phyloP scores from a whole-genome alignment of 805 yeast species.

The Candida nitratophila region DNA sequence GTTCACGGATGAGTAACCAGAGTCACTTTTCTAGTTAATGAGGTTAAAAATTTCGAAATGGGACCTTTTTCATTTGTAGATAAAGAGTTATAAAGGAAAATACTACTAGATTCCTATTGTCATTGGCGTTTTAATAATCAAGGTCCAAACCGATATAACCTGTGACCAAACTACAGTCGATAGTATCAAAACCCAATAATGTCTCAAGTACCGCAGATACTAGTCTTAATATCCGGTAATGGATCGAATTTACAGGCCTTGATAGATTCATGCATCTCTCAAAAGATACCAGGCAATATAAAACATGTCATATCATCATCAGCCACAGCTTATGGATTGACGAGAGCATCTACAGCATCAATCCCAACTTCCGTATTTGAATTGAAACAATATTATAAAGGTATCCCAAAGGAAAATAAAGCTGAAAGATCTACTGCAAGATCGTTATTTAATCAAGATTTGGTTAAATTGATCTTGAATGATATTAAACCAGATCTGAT shows the following conservation, averaged over 20 bases:
- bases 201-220: conserved; percentile 23
- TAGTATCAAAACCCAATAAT: too few species aligned
- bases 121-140: too few species aligned
- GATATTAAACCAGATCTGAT: conserved; percentile 68
- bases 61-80: too few species aligned
- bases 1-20: too few species aligned
- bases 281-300: conserved; percentile 40
- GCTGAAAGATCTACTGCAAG: conserved; percentile 55
- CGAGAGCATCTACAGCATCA: conserved; percentile 61
- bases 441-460: conserved; percentile 65
- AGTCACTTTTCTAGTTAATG: too few species aligned
- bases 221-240: conserved; percentile 88
- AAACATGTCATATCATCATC: conserved; percentile 81
- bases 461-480: conserved; percentile 57
- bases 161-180: too few species aligned
- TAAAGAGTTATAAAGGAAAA: too few species aligned
- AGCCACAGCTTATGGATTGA: conserved; percentile 78
- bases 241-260: conserved; percentile 96
- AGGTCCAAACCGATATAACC: too few species aligned
- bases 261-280: conserved; percentile 57
- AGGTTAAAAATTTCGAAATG: too few species aligned
- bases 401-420: conserved; percentile 62
- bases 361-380: conserved; percentile 73
- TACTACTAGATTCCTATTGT: too few species aligned
- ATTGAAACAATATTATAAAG: conserved; percentile 66